phyloP scores from a whole-genome alignment of 108 stramenopile genomes.

The Pseudonitzschia multiseries region DNA sequence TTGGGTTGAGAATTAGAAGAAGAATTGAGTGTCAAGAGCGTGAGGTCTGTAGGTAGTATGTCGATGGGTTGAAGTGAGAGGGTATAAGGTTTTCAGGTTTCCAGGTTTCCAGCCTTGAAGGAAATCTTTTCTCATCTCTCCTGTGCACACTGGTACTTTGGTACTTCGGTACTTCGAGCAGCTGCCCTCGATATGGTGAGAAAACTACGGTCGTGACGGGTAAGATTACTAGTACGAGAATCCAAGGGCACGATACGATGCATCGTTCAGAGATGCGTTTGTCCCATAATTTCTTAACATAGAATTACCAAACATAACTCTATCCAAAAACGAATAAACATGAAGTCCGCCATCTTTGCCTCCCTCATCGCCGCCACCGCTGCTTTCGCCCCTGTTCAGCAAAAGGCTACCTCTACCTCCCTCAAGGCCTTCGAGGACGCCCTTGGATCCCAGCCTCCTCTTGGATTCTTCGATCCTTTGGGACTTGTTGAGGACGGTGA shows the following conservation, averaged over 20 bases:
- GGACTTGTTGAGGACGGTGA: constrained; percentile 60
- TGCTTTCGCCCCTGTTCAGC: constrained; percentile 61
- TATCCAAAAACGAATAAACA: constrained; percentile 19
- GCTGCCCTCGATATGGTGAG: too few species aligned
- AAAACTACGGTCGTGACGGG: too few species aligned
- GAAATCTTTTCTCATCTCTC: too few species aligned
- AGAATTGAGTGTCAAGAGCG: not conserved
- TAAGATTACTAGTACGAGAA: too few species aligned
- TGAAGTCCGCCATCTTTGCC: constrained; percentile 66
- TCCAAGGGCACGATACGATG: not conserved
- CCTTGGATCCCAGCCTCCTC: constrained; percentile 86
- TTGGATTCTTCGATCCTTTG: constrained; percentile 90
- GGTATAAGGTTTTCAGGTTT: not conserved
- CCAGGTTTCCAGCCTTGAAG: too few species aligned
- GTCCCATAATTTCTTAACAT: not conserved
- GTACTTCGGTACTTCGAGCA: too few species aligned
- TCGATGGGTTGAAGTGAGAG: not conserved
- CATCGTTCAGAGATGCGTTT: not conserved
- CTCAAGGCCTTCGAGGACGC: constrained; percentile 72
- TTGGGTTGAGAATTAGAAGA: not conserved
- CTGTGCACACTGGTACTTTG: too few species aligned
- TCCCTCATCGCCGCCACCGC: constrained; percentile 60
- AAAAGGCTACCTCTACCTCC: constrained; percentile 40
- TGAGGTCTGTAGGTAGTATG: not conserved
- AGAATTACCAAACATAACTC: constrained; percentile 6